Evolutionary conservation across 2,329 filamentous ascomycete genomes (phyloP).

Genomic region (Exserohilum turcica): DNA sequence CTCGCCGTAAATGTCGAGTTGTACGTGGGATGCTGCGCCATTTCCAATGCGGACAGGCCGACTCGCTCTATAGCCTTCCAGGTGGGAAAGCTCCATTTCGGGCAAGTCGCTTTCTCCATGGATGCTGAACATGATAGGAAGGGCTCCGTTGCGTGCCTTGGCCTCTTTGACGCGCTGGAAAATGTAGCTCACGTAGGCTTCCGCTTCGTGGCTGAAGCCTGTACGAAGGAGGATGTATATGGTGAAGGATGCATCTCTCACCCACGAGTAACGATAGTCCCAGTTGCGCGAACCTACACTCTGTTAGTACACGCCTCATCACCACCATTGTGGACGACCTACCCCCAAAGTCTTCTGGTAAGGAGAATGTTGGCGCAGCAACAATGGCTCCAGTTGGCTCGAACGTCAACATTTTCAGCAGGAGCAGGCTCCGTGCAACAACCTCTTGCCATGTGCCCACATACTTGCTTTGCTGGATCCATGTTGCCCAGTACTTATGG

Average conservation of each 20-base stretch:
- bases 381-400: conserved; percentile 80
- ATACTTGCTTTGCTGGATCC: conserved; percentile 73
- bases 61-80: conserved; percentile 74
- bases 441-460: conserved; percentile 75
- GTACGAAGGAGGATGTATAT: conserved; percentile 77
- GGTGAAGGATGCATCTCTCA: conserved; percentile 77
- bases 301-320: not conserved
- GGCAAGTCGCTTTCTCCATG: conserved; percentile 75
- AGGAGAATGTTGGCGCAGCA: conserved; percentile 76
- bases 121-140: conserved; percentile 80
- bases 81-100: conserved; percentile 69
- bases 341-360: conserved; percentile 65
- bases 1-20: conserved; percentile 81
- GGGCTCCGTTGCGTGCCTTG: conserved; percentile 62
- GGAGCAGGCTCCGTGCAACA: conserved; percentile 71
- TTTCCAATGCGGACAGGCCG: conserved; percentile 77
- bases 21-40: conserved; percentile 74
- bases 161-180: conserved; percentile 70
- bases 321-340: not conserved
- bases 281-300: conserved; percentile 58
- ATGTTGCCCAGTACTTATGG: conserved; percentile 73
- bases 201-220: conserved; percentile 75
- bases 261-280: conserved; percentile 80
- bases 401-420: conserved; percentile 76
- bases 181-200: conserved; percentile 80